Evolutionary conservation across 371 early-diverging fungal genomes (phyloP), one percentile per base, ranked within the genome.

Genomic region (Smittium mucronatum): DNA sequence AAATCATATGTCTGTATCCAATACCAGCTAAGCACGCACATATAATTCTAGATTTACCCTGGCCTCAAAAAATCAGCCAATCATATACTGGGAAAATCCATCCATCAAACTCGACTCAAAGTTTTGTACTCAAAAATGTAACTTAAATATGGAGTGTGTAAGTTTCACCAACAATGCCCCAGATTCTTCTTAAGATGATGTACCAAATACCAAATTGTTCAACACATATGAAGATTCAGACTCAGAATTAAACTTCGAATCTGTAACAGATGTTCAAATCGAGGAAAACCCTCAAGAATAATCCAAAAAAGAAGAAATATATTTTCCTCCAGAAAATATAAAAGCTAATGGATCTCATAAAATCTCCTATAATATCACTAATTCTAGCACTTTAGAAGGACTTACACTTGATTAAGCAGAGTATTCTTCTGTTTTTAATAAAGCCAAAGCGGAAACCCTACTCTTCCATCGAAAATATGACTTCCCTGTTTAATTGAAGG

Each of bases 401-500:
- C 11, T 65, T 5, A 26, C 65, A 33, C 5, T 32, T n/a, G 65
- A n/a, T n/a, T 65, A 65, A 26, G 17, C 25, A 11, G 34, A 65
- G n/a, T 65, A 32, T 34, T n/a, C 26, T 33, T n/a, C 34, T 32
- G 34, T 65, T 2, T 65, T 65, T 33, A 65, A n/a, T 36, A 31
- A 65, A 34, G 34, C 26, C 5, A 65, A 65, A 34, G 65, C 65
- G 5, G 36, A 65, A n/a, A 33, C 1, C 15, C 21, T 65, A 31
- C 65, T 34, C 32, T 15, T 15, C 5, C 65, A 65, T 34, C 26
- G 69, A 68, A 58, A 30, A 31, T 68, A 60, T 36, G 69, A 68
- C 47, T 61, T 31, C 47, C 58, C 69, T 17, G 57, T 75, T 30
- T 63, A 73, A 0, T 2, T 73, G 30, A 57, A 63, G 1, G 33